Conservation (phyloP, 495 filamentous ascomycete species). For the Podospora tetraspora region DNA sequence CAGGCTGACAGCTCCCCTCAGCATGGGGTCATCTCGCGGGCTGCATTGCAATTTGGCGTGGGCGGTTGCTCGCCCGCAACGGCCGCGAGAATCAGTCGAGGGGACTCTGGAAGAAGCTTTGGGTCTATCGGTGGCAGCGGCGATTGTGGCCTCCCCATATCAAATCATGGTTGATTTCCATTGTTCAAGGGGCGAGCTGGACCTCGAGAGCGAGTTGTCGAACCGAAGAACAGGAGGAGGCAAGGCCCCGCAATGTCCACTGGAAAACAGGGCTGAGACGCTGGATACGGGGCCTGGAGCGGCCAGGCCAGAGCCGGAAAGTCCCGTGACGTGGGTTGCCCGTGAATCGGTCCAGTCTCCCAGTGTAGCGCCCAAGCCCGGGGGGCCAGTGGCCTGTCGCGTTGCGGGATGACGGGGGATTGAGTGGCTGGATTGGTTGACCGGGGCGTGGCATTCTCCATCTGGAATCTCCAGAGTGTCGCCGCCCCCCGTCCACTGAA, state of each 20-base stretch:
- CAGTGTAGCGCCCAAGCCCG: not conserved
- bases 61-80: not conserved
- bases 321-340: conserved; percentile 11
- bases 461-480: not conserved
- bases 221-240: not conserved
- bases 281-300: not conserved
- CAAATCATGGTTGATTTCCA: not conserved
- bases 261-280: not conserved
- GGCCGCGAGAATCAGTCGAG: not conserved
- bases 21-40: not conserved
- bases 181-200: not conserved
- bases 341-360: not conserved
- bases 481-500: not conserved
- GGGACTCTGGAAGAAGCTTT: not conserved
- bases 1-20: not conserved
- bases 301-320: conserved; percentile 3
- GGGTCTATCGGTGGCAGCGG: not conserved
- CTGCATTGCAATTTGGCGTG: not conserved
- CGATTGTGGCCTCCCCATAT: not conserved
- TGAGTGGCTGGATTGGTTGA: not conserved
- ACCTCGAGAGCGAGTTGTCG: too few relatives aligned
- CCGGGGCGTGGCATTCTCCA: not conserved
- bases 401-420: not conserved
- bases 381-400: not conserved
- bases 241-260: not conserved